Evolutionary conservation across 2,329 filamentous ascomycete species (phyloP).

Genomic region (Fusarium avenaceum): DNA sequence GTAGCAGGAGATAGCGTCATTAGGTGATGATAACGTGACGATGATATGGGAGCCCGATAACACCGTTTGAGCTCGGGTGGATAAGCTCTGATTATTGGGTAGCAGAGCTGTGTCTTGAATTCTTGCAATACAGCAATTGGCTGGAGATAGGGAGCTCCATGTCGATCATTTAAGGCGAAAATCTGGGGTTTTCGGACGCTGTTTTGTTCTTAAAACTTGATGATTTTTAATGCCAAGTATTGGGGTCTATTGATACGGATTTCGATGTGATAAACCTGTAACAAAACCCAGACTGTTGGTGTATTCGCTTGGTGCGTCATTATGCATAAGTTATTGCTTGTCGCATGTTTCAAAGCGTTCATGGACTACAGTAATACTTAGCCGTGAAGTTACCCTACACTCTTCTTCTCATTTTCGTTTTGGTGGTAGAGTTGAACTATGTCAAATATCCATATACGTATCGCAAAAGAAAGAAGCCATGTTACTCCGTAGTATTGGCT

Average conservation of each 20-base stretch:
- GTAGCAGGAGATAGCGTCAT: slow-evolving; percentile 42
- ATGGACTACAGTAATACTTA: background rate
- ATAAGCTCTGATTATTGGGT: slow-evolving; percentile 13
- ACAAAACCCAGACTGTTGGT: background rate
- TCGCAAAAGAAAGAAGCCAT: background rate
- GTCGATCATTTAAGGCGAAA: slow-evolving; percentile 10
- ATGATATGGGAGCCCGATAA: slow-evolving; percentile 29
- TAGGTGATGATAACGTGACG: slow-evolving; percentile 37
- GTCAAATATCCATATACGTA: background rate
- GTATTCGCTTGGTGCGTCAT: background rate
- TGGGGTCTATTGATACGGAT: background rate
- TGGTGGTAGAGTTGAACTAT: background rate
- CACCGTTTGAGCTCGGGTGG: slow-evolving; percentile 23
- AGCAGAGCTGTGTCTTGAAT: slow-evolving; percentile 8
- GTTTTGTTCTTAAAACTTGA: background rate
- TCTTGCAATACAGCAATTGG: slow-evolving; percentile 10
- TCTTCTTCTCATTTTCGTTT: background rate
- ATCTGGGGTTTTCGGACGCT: slow-evolving; percentile 16
- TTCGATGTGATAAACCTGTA: background rate
- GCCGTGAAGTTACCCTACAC: background rate
- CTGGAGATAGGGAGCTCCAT: slow-evolving; percentile 16
- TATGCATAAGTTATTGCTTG: background rate
- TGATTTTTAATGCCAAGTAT: background rate
- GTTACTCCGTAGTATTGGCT: background rate
- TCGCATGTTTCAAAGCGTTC: background rate